phyloP scores from a whole-genome alignment of 768 basidiomycete species.

The Rhodosporidiobolus odoratus region DNA sequence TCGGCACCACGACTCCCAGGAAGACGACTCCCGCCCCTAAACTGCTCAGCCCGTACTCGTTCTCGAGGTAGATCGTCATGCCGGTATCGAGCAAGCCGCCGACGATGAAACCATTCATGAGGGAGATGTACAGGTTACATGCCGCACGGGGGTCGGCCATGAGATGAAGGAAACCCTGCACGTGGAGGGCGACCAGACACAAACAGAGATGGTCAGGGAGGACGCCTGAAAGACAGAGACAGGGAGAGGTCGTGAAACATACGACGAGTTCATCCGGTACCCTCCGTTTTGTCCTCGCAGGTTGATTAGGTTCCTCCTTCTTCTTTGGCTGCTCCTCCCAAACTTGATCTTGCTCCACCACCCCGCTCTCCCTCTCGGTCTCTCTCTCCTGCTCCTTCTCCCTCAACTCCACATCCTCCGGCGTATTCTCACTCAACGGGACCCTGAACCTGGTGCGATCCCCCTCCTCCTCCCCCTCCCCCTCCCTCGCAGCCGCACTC shows the following conservation, averaged over 20 bases:
- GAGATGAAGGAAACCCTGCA: slow-evolving; percentile 5
- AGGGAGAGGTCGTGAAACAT: not conserved
- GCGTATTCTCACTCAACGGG: too few relatives aligned
- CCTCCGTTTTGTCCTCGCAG: too few relatives aligned
- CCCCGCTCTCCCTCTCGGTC: not conserved
- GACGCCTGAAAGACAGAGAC: not conserved
- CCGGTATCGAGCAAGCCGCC: slow-evolving; percentile 26
- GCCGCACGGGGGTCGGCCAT: not conserved
- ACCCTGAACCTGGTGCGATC: not conserved
- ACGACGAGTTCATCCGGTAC: not conserved
- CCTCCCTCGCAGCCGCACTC: not conserved
- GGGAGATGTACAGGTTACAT: not conserved
- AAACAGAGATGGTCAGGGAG: not conserved
- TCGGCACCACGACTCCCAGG: slow-evolving; percentile 18
- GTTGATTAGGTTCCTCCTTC: not conserved
- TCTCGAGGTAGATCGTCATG: slow-evolving; percentile 27
- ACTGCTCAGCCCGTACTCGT: slow-evolving; percentile 2
- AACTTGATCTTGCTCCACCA: not conserved
- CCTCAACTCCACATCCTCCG: not conserved
- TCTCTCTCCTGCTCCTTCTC: not conserved
- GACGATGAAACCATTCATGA: slow-evolving; percentile 13
- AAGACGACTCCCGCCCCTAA: slow-evolving; percentile 30
- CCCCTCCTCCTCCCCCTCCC: not conserved
- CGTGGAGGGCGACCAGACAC: not conserved
- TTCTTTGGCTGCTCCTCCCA: not conserved